These are phyloP conservation scores for Meyerozyma guilliermondii DNA, from an alignment of 1,139 yeast genomes.

Conservation along the genomic window DNA sequence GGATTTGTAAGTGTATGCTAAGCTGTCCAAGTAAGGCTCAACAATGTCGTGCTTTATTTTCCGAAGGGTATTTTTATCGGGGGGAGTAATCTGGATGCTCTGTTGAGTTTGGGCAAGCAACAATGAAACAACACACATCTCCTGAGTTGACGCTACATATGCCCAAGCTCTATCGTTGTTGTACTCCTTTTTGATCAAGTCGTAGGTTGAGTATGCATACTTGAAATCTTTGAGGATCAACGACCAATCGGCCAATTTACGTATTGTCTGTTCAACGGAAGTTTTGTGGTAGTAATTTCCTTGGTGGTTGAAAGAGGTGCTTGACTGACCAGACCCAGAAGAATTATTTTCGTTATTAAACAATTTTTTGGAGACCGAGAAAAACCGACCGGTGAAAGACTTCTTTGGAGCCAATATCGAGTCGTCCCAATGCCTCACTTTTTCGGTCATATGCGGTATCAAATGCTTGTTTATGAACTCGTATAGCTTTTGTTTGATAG, in stretches of 20 bases:
- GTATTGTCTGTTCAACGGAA: conserved; percentile 67
- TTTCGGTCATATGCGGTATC: conserved; percentile 74
- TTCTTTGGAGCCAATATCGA: conserved; percentile 63
- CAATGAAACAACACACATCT: conserved; percentile 75
- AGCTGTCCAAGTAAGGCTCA: conserved; percentile 64
- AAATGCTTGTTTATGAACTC: conserved; percentile 55
- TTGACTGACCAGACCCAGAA: conserved; percentile 6
- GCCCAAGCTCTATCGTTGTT: conserved; percentile 77
- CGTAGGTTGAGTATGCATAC: conserved; percentile 81
- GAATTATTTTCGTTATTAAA: conserved; percentile 27
- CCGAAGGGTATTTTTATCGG: conserved; percentile 49
- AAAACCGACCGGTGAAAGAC: conserved; percentile 69
- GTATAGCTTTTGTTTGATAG: conserved; percentile 39
- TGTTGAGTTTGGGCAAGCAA: conserved; percentile 60
- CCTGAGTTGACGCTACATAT: conserved; percentile 80
- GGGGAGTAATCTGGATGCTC: conserved; percentile 14
- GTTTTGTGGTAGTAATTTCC: conserved; percentile 53
- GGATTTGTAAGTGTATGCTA: conserved; percentile 47
- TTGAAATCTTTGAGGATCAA: conserved; percentile 84
- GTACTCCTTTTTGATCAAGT: conserved; percentile 73
- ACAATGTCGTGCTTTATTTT: conserved; percentile 58
- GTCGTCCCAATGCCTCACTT: conserved; percentile 76
- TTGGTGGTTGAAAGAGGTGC: conserved; percentile 31
- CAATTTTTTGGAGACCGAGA: conserved; percentile 61
- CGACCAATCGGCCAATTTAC: conserved; percentile 90